Conservation (phyloP, 2,329 filamentous ascomycete species). For the Fusarium luffae region DNA sequence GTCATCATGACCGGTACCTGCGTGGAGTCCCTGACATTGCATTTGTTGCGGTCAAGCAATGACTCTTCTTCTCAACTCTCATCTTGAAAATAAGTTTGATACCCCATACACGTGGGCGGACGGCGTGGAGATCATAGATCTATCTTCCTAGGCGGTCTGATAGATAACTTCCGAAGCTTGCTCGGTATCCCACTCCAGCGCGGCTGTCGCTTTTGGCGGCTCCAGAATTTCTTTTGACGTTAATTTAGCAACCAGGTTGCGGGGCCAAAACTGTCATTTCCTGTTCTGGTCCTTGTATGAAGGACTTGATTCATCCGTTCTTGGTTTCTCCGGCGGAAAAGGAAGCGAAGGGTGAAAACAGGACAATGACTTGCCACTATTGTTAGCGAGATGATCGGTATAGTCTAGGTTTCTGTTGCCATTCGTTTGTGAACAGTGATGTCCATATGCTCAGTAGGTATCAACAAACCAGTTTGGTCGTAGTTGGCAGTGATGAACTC, state of each 20-base stretch:
- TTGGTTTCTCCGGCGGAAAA: slow-evolving; percentile 11
- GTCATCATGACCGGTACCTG: slow-evolving; percentile 40
- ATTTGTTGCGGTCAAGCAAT: slow-evolving; percentile 27
- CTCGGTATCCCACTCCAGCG: slow-evolving; percentile 22
- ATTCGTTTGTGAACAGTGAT: not conserved
- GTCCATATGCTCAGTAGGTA: no score
- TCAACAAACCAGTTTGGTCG: not conserved
- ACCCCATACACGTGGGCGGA: slow-evolving; percentile 11
- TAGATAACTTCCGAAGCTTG: slow-evolving; percentile 25
- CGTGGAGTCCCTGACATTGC: slow-evolving; percentile 42
- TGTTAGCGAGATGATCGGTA: not conserved
- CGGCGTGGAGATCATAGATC: slow-evolving; percentile 7
- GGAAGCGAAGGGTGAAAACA: not conserved
- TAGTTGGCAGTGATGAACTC: slow-evolving; percentile 5
- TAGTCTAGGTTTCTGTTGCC: not conserved
- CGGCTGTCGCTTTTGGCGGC: slow-evolving; percentile 44
- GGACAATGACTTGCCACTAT: not conserved
- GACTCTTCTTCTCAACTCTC: not conserved
- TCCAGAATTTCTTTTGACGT: slow-evolving; percentile 19
- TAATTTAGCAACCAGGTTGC: slow-evolving; percentile 16
- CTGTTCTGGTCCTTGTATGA: not conserved
- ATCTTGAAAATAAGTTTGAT: not conserved
- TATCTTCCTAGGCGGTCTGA: slow-evolving; percentile 14
- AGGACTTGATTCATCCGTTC: slow-evolving; percentile 2
- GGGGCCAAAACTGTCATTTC: slow-evolving; percentile 16